Evolutionary conservation across 2,329 filamentous ascomycete species (phyloP), one percentile per base, ranked within the genome.

Genomic region (Periconia macrospinosa): DNA sequence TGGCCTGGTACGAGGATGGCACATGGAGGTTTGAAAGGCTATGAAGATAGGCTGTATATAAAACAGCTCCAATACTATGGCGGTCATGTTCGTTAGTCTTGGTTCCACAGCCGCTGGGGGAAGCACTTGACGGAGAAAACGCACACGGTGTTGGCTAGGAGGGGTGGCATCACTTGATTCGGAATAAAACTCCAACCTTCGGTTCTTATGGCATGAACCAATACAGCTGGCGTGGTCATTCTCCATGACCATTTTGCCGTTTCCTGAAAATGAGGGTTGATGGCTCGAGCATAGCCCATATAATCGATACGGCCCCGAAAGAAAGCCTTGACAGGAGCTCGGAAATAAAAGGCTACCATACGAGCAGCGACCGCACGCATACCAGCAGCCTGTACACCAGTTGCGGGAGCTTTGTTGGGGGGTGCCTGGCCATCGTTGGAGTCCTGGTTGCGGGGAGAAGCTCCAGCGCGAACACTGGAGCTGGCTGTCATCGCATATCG

Each of bases 251-350:
- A 87, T 53, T 71, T 66, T 27, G 76, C 71, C 20, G 76, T 71
- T 41, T 76, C 73, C 54, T 78, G 71, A 11, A 80, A 74, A 60
- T 79, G 77, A 9, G 85, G 85, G 61, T 84, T 85, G 65, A 87
- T 84, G 54, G 84, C 84, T 70, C 83, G 75, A 23, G 84, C 84
- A 75, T 86, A 86, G 50, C 83, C 83, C 55, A 81, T 81, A 70
- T 92, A 96, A 78, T 97, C 92, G 59, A 97, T 91, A 54, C 92
- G 81, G 1, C 90, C 92, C 56, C 91, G 85, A 76, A 97, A 96
- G 71, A 97, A 97, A 15, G 92, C 90, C 75, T 96, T 96, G 49
- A 92, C 89, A 1, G 92, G 92, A 0, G 91, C 91, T 52, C 92
- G 83, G 70, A 96, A 97, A 57, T 96, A 97, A 66, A 96, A 96